Evolutionary conservation across 2,329 filamentous ascomycete genomes (phyloP).

Genomic region (Nigrospora oryzae): DNA sequence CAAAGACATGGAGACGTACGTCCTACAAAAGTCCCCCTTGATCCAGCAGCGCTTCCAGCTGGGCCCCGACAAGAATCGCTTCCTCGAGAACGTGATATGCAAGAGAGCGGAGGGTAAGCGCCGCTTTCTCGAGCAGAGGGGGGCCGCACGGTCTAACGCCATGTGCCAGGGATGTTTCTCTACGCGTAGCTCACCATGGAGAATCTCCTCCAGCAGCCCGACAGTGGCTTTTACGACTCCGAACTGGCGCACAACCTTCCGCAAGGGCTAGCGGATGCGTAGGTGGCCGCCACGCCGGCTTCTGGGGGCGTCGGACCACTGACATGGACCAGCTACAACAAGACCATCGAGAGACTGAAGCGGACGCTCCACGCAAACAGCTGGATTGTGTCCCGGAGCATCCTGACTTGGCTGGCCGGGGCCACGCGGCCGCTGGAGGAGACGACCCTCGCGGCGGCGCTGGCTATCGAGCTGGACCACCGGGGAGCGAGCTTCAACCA

Average conservation of each 20-base stretch:
- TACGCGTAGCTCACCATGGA: constrained; percentile 21
- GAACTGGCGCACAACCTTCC: constrained; percentile 12
- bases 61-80: neutral
- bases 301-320: neutral
- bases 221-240: constrained; percentile 6
- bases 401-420: constrained; percentile 31
- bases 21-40: neutral
- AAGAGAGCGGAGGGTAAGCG: neutral
- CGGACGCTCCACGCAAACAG: constrained; percentile 5
- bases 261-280: constrained; percentile 6
- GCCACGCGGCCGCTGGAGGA: constrained; percentile 28
- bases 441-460: constrained; percentile 29
- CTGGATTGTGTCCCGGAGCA: constrained; percentile 15
- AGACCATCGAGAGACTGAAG: constrained; percentile 14
- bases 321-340: constrained; percentile 15
- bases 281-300: neutral
- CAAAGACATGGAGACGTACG: constrained; percentile 19
- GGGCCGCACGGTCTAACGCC: neutral
- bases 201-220: constrained; percentile 14
- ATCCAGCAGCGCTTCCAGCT: neutral
- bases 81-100: neutral
- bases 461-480: constrained; percentile 15
- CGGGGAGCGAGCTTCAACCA: constrained; percentile 11
- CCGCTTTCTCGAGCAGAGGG: neutral
- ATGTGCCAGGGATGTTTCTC: constrained; percentile 19